Base-by-base conservation (phyloP, 1,139 yeast genomes). In the Scheffersomyces cryptocercus region DNA sequence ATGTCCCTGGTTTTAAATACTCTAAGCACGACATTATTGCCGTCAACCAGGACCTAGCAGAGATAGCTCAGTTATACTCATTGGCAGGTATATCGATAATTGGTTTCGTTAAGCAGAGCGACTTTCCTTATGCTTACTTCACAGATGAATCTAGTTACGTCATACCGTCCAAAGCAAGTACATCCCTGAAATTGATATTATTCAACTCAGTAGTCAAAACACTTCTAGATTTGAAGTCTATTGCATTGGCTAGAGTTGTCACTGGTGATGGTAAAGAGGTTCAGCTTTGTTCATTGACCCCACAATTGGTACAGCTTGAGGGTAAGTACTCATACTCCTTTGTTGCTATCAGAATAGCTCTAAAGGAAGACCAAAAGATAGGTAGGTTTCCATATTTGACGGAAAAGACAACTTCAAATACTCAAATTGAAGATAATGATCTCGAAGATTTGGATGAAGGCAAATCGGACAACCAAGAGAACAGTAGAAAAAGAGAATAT, bases 351-450 rank as follows among this genome's bases (percentile, higher is more conserved):
- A 69, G 84, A 35, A 59, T 90, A n/a, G 96, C 97, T 1, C 88
- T 80, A 62, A 76, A 77, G 29, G 96, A 89, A 53, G 97, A 91
- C 58, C 85, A 82, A 51, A 81, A 85, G 49, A 67, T 78, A 11
- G 82, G 86, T 12, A 70, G 71, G 37, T 85, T 87, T 52, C 84
- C 88, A 0, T 66, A 68, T 16, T 61, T 88, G 38, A 60, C 70
- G 1, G 61, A 68, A 4, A 51, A 42, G 7, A 15, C 35, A 67
- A 4, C 59, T 2, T 30, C 41, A 2, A 20, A 42, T 24, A 29
- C 30, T 4, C 44, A 34, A 4, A 13, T 13, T 10, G 46, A 42
- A 12, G 44, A 20, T 10, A 48, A 42, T 7, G 43, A 50, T 4
- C 46, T 38, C 7, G 44, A 39, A 6, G 42, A 33, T 15, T 42